Base-by-base conservation (phyloP, 148 eudicot species). In the Chenopodium suecicum region DNA sequence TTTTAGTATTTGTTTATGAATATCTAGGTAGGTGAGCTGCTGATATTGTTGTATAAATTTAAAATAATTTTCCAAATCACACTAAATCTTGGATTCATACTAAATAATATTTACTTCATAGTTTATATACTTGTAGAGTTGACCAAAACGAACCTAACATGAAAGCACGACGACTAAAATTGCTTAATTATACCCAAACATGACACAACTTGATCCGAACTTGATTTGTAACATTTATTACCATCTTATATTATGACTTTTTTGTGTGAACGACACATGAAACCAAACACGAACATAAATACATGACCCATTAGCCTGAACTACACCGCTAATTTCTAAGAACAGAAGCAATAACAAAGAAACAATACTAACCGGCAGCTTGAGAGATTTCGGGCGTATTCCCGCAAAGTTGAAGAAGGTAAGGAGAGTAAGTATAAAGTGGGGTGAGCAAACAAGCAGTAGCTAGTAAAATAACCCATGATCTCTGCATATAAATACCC, bases 401-500 rank as follows among this genome's bases (percentile, higher is more conserved):
- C 70, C 97, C 97, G 64, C 85, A 71, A 56, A 88, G 56, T 48
- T 81, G 83, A 69, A 92, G 94, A 47, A 92, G 88, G 7, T 88
- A 87, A 25, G 97, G 86, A 37, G 97, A 85, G 73, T 85, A 91
- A 27, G 91, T 84, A 70, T 91, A 92, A 27, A 91, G 56, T 2
- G 97, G 97, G 62, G 89, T 87, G 27, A 92, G 65, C 52, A 79
- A 14, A 67, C 78, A 78, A 0, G 92, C 88, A 0, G 94, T 86
- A 29, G 78, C 79, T 13, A 90, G 75, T 86, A 92, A 82, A 69
- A 92, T 92, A 74, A 92, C 86, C 94, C 97, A 92, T 48, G 97
- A 92, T 48, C 97, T 83, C 81, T 92, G 97, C 97, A 92, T 92
- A 79, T 92, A 92, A 65, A 91, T 71, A 12, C 97, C 97, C 67